Evolutionary conservation across 2,329 filamentous ascomycete species (phyloP), one percentile per base, ranked within the genome.

Genomic region (Alternaria arborescens): DNA sequence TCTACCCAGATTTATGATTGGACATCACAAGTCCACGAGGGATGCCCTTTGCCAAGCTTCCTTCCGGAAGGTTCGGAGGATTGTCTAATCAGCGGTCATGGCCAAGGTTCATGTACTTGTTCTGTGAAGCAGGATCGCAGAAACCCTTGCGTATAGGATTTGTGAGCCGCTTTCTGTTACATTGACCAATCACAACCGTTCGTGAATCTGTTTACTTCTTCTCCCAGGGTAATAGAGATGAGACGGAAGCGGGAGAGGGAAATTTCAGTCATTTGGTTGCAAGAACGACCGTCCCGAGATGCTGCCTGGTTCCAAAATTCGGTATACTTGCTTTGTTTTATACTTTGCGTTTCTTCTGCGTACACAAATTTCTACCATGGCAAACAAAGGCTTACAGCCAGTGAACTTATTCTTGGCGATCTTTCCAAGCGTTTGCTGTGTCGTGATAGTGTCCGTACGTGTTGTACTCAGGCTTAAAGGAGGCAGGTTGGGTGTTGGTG

Each of bases 391-490:
- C 14, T 32, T 56, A 18, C 48, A 62, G 24, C 48, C 60, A 4
- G 16, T 57, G 3, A 36, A 43, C n/a, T 18, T 62, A 4, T 56
- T 60, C 16, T 30, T 62, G 22, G 60, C 52, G 6, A 54, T 60
- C 34, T 62, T 62, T 1, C 48, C 56, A 5, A 57, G 56, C n/a
- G 16, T 46, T 3, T 8, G 48, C 8, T 62, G 36, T 20, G 36
- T 56, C 4, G 5, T 36, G 8, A 34, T 62, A 41, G 60, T 62
- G 5, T 53, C 56, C 0, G 40, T 60, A 40, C 60, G 48, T 14
- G 16, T 55, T 5, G 47, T 38, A 5, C 46, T 52, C 1, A 50
- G 52, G 43, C n/a, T 40, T 11, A 62, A 48, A 22, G 36, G 26
- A 22, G 55, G 51, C 1, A 41, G 46, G 22, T 53, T 41, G 8